These are phyloP conservation scores for Leishmania tropica DNA, from an alignment of 208 protist species.

Conservation along the genomic window DNA sequence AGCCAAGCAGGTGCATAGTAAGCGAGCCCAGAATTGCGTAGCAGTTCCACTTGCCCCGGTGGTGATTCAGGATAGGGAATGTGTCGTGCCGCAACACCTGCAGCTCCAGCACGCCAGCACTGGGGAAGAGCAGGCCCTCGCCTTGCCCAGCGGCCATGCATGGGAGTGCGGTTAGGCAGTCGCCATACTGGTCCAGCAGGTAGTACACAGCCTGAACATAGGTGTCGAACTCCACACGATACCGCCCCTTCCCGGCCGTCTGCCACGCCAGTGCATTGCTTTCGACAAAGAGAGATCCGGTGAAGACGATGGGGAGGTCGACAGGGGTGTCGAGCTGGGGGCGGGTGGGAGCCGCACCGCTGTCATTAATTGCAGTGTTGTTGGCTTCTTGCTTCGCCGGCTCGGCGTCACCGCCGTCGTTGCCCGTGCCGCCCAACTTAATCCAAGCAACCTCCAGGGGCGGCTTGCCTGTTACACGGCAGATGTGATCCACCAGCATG, in stretches of 20 bases:
- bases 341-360: background rate
- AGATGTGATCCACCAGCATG: slow-evolving; percentile 56
- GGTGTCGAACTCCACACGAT: slow-evolving; percentile 83
- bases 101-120: slow-evolving; percentile 46
- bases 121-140: slow-evolving; percentile 53
- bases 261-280: slow-evolving; percentile 67
- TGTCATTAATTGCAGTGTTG: background rate
- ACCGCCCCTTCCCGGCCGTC: slow-evolving; percentile 57
- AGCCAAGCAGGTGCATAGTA: slow-evolving; percentile 74
- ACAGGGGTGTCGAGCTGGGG: background rate
- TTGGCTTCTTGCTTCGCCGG: background rate
- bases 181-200: slow-evolving; percentile 77
- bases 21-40: slow-evolving; percentile 86
- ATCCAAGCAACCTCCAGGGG: slow-evolving; percentile 33
- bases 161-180: slow-evolving; percentile 32
- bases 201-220: slow-evolving; percentile 79
- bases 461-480: slow-evolving; percentile 25
- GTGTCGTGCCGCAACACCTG: slow-evolving; percentile 73
- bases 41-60: slow-evolving; percentile 82
- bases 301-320: slow-evolving; percentile 41
- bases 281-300: slow-evolving; percentile 32
- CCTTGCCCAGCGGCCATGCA: slow-evolving; percentile 21
- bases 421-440: slow-evolving; percentile 11
- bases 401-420: background rate
- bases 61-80: slow-evolving; percentile 64